Evolutionary conservation across 169 alveolate species (phyloP), one percentile per base, ranked within the genome.

Genomic region (Babesia divergens): DNA sequence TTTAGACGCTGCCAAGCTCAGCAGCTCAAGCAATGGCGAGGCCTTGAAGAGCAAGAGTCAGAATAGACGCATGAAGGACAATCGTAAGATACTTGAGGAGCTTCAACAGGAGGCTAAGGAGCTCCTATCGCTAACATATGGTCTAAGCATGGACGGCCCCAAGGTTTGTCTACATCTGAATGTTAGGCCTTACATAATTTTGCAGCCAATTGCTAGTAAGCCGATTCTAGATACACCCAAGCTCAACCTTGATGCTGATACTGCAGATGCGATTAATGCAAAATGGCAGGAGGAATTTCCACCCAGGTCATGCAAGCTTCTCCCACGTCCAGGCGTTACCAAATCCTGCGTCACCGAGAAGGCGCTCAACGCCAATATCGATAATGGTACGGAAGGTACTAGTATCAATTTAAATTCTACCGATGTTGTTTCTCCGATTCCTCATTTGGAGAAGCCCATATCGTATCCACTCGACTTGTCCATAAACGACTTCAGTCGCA

Each of bases 91-190:
- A 14, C 24, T 62, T 46, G 47, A 62, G 59, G 72, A 51, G 38
- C 72, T 62, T 16, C 72, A 62, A 50, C 6, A 62, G 49, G 72
- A 62, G 59, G 72, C 72, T 1, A 26, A 35, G 11, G 72, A 62
- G 60, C 59, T 62, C 16, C 31, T 62, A 29, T 62, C 72, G 72
- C 49, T 62, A 37, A 44, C 72, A 29, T 62, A 62, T 24, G 72
- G 53, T 14, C 47, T 62, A 29, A 43, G 40, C 20, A 24, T 46
- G 60, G 72, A 62, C 43, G 47, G n/a, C 26, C 13, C 59, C 20
- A 31, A 56, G 24, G 37, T 43, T 16, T 40, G 47, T 13, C 16
- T 40, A n/a, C n/a, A n/a, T n/a, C n/a, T n/a, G n/a, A n/a, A n/a
- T n/a, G n/a, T n/a, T n/a, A n/a, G n/a, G n/a, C n/a, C n/a, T n/a